Evolutionary conservation across 2,329 filamentous ascomycete genomes (phyloP), one percentile per base, ranked within the genome.

Genomic region (Lachnellula cervina): DNA sequence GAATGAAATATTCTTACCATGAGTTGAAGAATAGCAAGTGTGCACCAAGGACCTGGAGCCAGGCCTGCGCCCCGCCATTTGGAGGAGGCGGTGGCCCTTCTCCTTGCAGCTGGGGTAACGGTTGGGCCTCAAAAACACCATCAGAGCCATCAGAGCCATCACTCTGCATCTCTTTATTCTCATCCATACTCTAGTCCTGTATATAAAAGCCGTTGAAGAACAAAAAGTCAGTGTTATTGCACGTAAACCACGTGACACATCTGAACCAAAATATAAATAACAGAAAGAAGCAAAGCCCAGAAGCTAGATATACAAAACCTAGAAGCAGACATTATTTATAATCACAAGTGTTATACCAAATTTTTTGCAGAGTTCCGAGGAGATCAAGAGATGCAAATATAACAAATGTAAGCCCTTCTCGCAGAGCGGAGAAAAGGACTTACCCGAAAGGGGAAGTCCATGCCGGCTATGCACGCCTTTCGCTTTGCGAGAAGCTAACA

Each of bases 61-160:
- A 84, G n/a, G 81, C 81, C 37, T 70, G 66, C 25, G 77, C 64
- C 0, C 81, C 81, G 7, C 80, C 80, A 54, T 83, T 66, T 8
- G 71, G 67, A 49, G 42, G 42, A 19, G 42, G 19, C 16, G 42
- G 42, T 17, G 19, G 19, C n/a, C 16, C 11, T 19, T n/a, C 19
- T 5, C 16, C 11, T 19, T 7, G 42, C 11, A 5, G 42, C 11
- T 44, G 42, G n/a, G n/a, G 16, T 21, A 19, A 9, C 16, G 42
- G 42, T 14, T 44, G 42, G 19, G 42, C 19, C 21, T 44, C 42
- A 3, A 44, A 23, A 44, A 23, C 5, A 17, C n/a, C 42, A 44
- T 44, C 42, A 21, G 42, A 21, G n/a, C n/a, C 42, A 44, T 44
- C 42, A 21, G 42, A 21, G n/a, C 4, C 14, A 17, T 44, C 42